phyloP scores from a whole-genome alignment of 768 basidiomycete species.

The Boletus sp. region DNA sequence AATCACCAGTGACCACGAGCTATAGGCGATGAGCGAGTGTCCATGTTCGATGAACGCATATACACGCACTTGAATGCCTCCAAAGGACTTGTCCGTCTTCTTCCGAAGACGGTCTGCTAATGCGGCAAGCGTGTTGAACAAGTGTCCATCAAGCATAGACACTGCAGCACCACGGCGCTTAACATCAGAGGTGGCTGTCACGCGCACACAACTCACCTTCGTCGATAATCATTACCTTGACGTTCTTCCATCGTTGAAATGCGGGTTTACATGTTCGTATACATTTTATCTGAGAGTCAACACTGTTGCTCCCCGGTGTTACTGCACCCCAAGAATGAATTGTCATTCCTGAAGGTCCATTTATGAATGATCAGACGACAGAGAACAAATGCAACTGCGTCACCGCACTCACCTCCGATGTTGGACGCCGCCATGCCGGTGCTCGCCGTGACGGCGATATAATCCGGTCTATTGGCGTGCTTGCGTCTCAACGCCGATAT shows the following conservation, averaged over 20 bases:
- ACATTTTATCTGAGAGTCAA: conserved; percentile 46
- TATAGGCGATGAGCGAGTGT: conserved; percentile 11
- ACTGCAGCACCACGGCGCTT: conserved; percentile 33
- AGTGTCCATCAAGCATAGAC: conserved; percentile 65
- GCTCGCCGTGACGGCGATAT: conserved; percentile 45
- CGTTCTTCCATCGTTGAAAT: conserved; percentile 52
- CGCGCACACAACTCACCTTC: conserved; percentile 42
- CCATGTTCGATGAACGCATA: not conserved
- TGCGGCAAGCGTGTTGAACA: conserved; percentile 57
- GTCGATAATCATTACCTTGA: conserved; percentile 60
- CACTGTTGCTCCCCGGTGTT: conserved; percentile 41
- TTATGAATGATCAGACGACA: not conserved
- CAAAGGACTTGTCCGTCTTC: conserved; percentile 51
- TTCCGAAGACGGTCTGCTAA: conserved; percentile 52
- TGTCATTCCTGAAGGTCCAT: conserved; percentile 44
- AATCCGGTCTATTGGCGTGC: conserved; percentile 29
- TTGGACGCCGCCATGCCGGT: conserved; percentile 47
- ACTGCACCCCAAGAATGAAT: conserved; percentile 62
- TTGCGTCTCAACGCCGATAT: conserved; percentile 47
- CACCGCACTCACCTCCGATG: conserved; percentile 36
- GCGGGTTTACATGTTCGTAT: conserved; percentile 54
- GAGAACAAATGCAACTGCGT: not conserved
- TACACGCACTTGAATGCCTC: conserved; percentile 56
- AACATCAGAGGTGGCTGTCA: not conserved
- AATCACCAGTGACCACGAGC: conserved; percentile 56